These are phyloP conservation scores for Lasiosphaeria miniovina DNA, from an alignment of 495 filamentous ascomycete genomes.

Conservation along the genomic window DNA sequence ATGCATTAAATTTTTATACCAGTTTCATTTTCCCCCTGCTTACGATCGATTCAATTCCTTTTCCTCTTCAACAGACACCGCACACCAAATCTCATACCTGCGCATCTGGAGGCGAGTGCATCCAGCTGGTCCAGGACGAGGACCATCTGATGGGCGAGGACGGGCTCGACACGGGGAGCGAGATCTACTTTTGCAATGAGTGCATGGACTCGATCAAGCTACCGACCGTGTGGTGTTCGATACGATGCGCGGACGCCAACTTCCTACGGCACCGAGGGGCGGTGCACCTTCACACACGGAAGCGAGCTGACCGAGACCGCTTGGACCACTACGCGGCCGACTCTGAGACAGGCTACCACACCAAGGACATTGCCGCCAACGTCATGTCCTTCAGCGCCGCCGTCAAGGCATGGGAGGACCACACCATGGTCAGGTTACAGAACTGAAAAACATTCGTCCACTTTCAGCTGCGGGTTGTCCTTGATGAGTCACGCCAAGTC, in stretches of 20 bases:
- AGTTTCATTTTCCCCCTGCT: background rate
- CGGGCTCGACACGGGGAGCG: background rate
- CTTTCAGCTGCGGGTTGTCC: background rate
- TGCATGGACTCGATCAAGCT: constrained; percentile 35
- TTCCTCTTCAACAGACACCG: constrained; percentile 5
- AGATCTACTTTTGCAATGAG: constrained; percentile 37
- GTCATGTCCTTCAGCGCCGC: constrained; percentile 28
- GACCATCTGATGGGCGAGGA: constrained; percentile 9
- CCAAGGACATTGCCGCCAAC: constrained; percentile 30
- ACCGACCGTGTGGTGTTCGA: constrained; percentile 39
- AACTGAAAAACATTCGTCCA: background rate
- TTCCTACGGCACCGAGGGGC: constrained; percentile 41
- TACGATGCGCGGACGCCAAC: constrained; percentile 36
- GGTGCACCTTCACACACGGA: constrained; percentile 36
- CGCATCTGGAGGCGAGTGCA: constrained; percentile 21
- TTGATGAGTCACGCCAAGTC: too few species aligned
- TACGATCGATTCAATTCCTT: background rate
- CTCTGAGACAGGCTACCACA: constrained; percentile 29
- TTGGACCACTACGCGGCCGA: constrained; percentile 23
- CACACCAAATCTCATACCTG: constrained; percentile 27
- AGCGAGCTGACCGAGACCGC: constrained; percentile 27
- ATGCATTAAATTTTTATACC: constrained; percentile 3
- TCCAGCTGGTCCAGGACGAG: constrained; percentile 11
- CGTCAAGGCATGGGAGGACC: constrained; percentile 36
- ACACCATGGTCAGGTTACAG: constrained; percentile 22